Conservation (phyloP, 345 rosid species). For the Trapa incisa region DNA sequence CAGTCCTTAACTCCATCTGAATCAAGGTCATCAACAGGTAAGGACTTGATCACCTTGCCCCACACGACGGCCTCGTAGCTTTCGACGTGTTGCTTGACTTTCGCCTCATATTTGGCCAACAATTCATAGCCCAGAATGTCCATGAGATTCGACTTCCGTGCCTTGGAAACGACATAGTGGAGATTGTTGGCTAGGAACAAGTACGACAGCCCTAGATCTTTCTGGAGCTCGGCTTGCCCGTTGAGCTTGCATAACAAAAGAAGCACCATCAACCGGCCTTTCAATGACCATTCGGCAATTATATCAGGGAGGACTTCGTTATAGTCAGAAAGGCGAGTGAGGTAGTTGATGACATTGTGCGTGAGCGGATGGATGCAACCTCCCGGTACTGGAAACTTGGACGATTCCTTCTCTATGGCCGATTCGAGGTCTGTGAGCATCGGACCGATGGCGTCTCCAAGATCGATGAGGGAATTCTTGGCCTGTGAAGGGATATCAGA, state of each 20-base stretch:
- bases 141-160: conserved; percentile 36
- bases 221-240: conserved; percentile 43
- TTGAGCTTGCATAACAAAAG: conserved; percentile 65
- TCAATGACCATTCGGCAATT: conserved; percentile 42
- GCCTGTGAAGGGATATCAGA: conserved; percentile 29
- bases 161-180: conserved; percentile 56
- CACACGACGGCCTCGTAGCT: conserved; percentile 31
- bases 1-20: conserved; percentile 16
- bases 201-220: conserved; percentile 48
- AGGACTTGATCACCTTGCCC: conserved; percentile 12
- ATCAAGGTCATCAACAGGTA: conserved; percentile 27
- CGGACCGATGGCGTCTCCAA: conserved; percentile 29
- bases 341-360: conserved; percentile 68
- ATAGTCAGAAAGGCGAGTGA: conserved; percentile 60
- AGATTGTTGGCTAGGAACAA: conserved; percentile 73
- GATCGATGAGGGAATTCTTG: conserved; percentile 29
- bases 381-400: conserved; percentile 37
- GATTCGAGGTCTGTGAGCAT: conserved; percentile 51
- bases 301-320: conserved; percentile 32
- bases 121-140: conserved; percentile 51
- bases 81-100: conserved; percentile 35
- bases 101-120: conserved; percentile 43
- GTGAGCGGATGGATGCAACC: conserved; percentile 78
- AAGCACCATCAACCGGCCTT: conserved; percentile 38
- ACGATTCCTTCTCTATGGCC: conserved; percentile 41